Base-by-base conservation (phyloP, 257 asterid species). In the Coffea canephora region DNA sequence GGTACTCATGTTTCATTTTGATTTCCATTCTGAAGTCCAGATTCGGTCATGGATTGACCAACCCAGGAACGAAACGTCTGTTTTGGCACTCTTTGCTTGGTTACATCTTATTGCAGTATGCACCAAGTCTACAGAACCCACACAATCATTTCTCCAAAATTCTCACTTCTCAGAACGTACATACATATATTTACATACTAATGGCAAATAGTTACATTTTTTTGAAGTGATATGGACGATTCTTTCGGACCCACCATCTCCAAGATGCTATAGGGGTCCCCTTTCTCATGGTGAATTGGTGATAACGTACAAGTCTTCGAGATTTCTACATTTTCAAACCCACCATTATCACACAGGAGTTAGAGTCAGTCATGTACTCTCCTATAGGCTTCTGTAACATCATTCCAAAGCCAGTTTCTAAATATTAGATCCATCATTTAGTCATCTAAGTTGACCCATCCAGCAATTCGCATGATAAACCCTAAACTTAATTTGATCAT, bases 201-300 rank as follows among this genome's bases (percentile, higher is more conserved):
- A 12, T 9, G 50, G 23, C 65, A 54, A 31, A 31, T 31, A 31
- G 34, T 31, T 39, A 68, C 50, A 68, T 52, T 59, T 78, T 46
- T 78, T 46, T 59, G 77, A 81, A 81, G 83, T 78, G 83, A 81
- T 77, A 21, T 52, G 21, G 84, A 57, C 66, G 82, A 83, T 83
- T 80, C 87, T 73, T 67, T 16, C 14, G 86, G 84, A 69, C 85
- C 85, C 82, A 81, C 78, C 76, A 52, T 36, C 57, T 70, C 13
- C 25, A 80, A 80, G 82, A 71, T 79, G 81, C 84, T 67, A 23
- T 45, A 74, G 68, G 69, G 83, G 81, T 65, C 76, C 81, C 83
- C 57, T 71, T 15, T 67, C 69, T 65, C 75, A 43, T 72, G 72
- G 43, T 31, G 65, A 77, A 34, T 43, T 57, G 15, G 34, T 72